Base-by-base conservation (phyloP, 768 basidiomycete species). In the Amanita rubescens region DNA sequence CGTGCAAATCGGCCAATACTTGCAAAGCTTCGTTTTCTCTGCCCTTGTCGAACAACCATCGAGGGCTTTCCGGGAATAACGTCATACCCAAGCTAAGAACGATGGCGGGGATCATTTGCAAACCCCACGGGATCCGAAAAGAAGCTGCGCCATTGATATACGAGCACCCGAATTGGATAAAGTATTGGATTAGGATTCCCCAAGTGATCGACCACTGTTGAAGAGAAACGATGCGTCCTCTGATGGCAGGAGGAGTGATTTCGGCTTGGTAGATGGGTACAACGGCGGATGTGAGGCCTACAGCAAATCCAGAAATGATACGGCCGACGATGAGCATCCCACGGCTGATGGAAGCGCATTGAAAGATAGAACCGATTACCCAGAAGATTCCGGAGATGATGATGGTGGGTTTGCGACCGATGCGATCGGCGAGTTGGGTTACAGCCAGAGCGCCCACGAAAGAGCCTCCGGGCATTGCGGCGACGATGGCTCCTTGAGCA, bases 161-260 rank as follows among this genome's bases (percentile, higher is more conserved):
- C 7, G 84, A 87, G 63, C 82, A 85, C 8, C 85, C 85, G 55
- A 87, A 86, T 59, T 86, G 80, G 57, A 87, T 75, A 65, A 87
- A 87, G 69, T 88, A 82, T 57, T 87, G 86, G 41, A 89, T 66
- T 58, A 85, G 71, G 62, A 87, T 87, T 68, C 85, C 85, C 84
- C 87, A 87, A 0, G 85, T 86, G 61, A 86, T 87, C 1, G 84
- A 78, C 80, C 85, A 88, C 74, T 90, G 87, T 63, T 90, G 86
- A 55, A 87, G 71, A 3, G 87, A 82, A 27, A 89, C 85, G 56
- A 88, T 75, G 24, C 85, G 81, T 30, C 87, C 87, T 61, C 85
- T 83, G 61, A 88, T 86, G 32, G 75, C 64, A 15, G 85, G 85
- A 4, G 80, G 76, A 15, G 82, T 81, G 59, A 86, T 80, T 68